Percentiles rank a stretch among this genome's conserved stretches.
These are phyloP conservation scores for Sparassis latifolia DNA, from an alignment of 1,284 basidiomycete species.

Conservation along the genomic window DNA sequence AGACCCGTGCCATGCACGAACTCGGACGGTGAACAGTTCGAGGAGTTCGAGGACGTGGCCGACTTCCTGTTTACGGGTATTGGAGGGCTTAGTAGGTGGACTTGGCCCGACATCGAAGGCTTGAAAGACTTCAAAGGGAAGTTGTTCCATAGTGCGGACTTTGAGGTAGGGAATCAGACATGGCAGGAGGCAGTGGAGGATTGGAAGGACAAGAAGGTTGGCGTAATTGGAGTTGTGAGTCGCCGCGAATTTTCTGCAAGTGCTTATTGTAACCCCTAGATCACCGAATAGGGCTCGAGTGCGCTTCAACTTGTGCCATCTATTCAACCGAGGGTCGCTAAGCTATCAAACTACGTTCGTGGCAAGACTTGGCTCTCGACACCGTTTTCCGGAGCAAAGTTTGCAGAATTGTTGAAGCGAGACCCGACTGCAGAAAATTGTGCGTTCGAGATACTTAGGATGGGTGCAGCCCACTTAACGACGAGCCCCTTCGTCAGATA, in stretches of 20 bases:
- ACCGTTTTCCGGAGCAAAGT: constrained; percentile 36
- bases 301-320: constrained; percentile 57
- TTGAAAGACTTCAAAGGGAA: constrained; percentile 44
- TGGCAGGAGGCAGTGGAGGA: constrained; percentile 43
- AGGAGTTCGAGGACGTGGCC: constrained; percentile 43
- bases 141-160: constrained; percentile 50
- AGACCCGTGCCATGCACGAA: constrained; percentile 4
- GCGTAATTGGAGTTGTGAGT: constrained; percentile 52
- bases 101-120: constrained; percentile 53
- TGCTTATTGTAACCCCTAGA: neutral
- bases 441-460: constrained; percentile 18
- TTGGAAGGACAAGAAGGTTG: constrained; percentile 52
- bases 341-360: constrained; percentile 52
- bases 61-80: constrained; percentile 47
- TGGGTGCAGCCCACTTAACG: neutral
- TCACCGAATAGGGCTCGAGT: constrained; percentile 43
- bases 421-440: constrained; percentile 34
- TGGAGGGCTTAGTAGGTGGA: constrained; percentile 45
- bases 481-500: constrained; percentile 24
- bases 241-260: too few relatives aligned
- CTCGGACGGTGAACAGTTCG: constrained; percentile 22
- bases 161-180: constrained; percentile 38
- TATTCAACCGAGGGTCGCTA: constrained; percentile 45
- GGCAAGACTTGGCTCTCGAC: constrained; percentile 56
- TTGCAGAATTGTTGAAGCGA: constrained; percentile 32